Conservation (phyloP, 169 alveolate species). For the Eimeria maxima region DNA sequence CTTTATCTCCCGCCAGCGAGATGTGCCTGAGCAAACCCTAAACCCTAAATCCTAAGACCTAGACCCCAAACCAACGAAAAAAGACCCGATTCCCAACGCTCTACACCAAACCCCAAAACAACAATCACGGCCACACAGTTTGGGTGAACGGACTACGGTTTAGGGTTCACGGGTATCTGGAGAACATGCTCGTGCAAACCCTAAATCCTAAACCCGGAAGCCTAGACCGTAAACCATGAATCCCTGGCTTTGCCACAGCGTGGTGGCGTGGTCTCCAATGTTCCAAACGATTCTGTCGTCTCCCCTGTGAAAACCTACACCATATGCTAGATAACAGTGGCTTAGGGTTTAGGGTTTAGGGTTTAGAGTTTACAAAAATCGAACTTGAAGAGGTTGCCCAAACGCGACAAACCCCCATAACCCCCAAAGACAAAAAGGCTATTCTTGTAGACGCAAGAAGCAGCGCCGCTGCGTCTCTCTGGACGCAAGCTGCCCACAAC, state of each 20-base stretch:
- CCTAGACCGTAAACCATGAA: background rate
- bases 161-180: too few species aligned
- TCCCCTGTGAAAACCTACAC: too few species aligned
- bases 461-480: slow-evolving; percentile 62
- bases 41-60: slow-evolving; percentile 25
- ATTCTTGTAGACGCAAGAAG: slow-evolving; percentile 75
- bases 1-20: slow-evolving; percentile 41
- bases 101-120: too few species aligned
- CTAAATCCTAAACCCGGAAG: background rate
- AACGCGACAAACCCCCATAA: slow-evolving; percentile 89
- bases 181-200: background rate
- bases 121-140: too few species aligned
- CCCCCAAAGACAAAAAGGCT: slow-evolving; percentile 91
- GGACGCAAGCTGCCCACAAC: slow-evolving; percentile 33
- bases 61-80: too few species aligned
- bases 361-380: slow-evolving; percentile 78
- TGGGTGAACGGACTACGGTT: too few species aligned
- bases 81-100: too few species aligned
- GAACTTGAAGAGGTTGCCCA: slow-evolving; percentile 89
- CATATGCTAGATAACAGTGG: too few species aligned
- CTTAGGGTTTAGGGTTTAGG: slow-evolving; percentile 27
- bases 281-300: too few species aligned
- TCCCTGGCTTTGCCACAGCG: too few species aligned
- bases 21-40: slow-evolving; percentile 25
- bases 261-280: too few species aligned